These are phyloP conservation scores for Ogataea methanolica DNA, from an alignment of 805 yeast species.

Conservation along the genomic window DNA sequence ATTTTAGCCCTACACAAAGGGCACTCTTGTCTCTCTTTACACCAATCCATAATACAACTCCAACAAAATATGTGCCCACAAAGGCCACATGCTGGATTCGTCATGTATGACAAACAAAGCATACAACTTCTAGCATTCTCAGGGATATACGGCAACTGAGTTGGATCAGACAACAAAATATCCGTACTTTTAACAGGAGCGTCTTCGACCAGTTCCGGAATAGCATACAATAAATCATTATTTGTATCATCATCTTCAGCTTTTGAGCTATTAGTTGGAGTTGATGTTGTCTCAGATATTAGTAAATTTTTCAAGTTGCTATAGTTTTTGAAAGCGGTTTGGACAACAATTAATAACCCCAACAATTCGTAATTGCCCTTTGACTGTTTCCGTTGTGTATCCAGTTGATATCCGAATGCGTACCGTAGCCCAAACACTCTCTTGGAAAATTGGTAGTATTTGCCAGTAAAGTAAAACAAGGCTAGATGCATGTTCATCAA, in stretches of 20 bases:
- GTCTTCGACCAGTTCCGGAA: conserved; percentile 11
- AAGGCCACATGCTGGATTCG: conserved; percentile 75
- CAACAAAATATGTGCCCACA: conserved; percentile 96
- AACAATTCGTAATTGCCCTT: conserved; percentile 69
- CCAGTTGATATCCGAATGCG: conserved; percentile 61
- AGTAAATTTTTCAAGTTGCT: conserved; percentile 25
- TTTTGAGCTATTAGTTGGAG: not conserved
- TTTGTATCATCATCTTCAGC: conserved; percentile 1
- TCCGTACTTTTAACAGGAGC: conserved; percentile 12
- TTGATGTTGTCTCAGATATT: not conserved
- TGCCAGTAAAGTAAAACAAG: conserved; percentile 75
- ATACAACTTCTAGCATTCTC: conserved; percentile 71
- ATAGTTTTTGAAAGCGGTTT: conserved; percentile 42
- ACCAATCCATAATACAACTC: conserved; percentile 87
- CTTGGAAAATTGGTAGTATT: conserved; percentile 73
- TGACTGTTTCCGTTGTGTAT: conserved; percentile 33
- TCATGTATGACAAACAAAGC: conserved; percentile 77
- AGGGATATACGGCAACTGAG: conserved; percentile 62
- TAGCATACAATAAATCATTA: conserved; percentile 14
- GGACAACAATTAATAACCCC: conserved; percentile 58
- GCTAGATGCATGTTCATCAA: conserved; percentile 71
- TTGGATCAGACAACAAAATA: conserved; percentile 54
- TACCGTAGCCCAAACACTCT: conserved; percentile 78
- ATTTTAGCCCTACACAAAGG: conserved; percentile 82
- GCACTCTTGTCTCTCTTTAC: conserved; percentile 81